Evolutionary conservation across 2,329 filamentous ascomycete genomes (phyloP), one percentile per base, ranked within the genome.

Genomic region (Fusarium nanum): DNA sequence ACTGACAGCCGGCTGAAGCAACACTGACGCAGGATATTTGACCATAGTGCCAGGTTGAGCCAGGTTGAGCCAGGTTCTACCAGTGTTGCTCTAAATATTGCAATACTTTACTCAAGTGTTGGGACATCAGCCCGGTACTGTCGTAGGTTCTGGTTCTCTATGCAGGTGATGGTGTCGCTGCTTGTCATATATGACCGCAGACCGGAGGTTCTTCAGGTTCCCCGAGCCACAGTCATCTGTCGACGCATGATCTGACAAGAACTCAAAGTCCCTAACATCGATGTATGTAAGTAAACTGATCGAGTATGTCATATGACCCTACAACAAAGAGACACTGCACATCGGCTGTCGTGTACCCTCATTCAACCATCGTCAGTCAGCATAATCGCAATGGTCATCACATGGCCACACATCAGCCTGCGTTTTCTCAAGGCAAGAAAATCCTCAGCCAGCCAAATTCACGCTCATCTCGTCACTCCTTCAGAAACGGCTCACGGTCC

Each of bases 181-280:
- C 53, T 32, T 70, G 67, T 71, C 67, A 70, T 67, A 71, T 68
- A 56, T 71, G 68, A 70, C 64, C 50, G 30, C 34, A 54, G 37
- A 44, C 49, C 58, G 58, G 63, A 55, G 58, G 45, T 54, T 54
- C 47, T 28, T 64, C 57, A 64, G 30, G 28, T 55, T 67, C 63
- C 67, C 49, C 58, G 67, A 46, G 23, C 34, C 34, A 44, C 44
- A 45, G 22, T n/a, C 20, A 50, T 30, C 49, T 45, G 34, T 56
- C 47, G 28, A 18, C 47, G 41, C 49, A 67, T 70, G 57, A 68
- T 68, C 30, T 64, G 67, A 68, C 67, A 30, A 53, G 23, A 45
- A 56, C 13, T 27, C 37, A 68, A 46, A 41, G 23, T 37, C 12
- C 49, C 25, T 25, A 22, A 27, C 10, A 27, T 42, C 40, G n/a